Evolutionary conservation across 495 filamentous ascomycete genomes (phyloP), one percentile per base, ranked within the genome.

Genomic region (Penicillium lagena): DNA sequence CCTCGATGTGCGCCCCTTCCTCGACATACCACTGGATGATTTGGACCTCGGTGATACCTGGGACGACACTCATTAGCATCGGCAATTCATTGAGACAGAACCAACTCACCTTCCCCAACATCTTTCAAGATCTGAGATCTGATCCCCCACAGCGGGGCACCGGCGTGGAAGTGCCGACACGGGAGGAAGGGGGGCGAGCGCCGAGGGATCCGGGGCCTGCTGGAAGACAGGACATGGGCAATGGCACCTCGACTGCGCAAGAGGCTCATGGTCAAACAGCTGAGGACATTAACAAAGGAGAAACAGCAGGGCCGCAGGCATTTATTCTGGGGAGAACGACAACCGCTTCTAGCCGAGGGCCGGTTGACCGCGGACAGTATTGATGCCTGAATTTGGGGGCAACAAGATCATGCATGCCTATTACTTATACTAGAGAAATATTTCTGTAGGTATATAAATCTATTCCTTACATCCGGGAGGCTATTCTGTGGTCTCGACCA

Each of bases 1-100:
- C 89, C 71, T 97, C 90, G 52, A 99, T 89, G 42, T 89, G 82
- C 17, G 94, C 94, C 40, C 87, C 90, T 40, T 95, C 90, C 63
- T 96, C 85, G 48, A 97, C 93, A 63, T 96, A 99, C 94, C 94
- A 99, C 72, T 97, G 94, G 54, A 97, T 97, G 57, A 99, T 87
- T 63, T 97, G 91, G 63, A 93, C 94, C 68, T 98, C 93, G 52
- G 89, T 88, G 57, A 97, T 98, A 39, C 93, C 90, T 96, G 46
- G 34, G 11, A 31, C 4, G 31, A 12, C 22, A 22, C 22, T 22
- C 22, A 22, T 22, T 6, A 22, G 22, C 37, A 45, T 50, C 31
- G 49, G 43, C 50, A 37, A 55, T 31, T 15, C 54, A 56, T 40
- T 43, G 37, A 14, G 22, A 12, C 22, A 10, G 39, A 29, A n/a